Evolutionary conservation across 108 stramenopile species (phyloP).

Genomic region (Skeletonema grethae): DNA sequence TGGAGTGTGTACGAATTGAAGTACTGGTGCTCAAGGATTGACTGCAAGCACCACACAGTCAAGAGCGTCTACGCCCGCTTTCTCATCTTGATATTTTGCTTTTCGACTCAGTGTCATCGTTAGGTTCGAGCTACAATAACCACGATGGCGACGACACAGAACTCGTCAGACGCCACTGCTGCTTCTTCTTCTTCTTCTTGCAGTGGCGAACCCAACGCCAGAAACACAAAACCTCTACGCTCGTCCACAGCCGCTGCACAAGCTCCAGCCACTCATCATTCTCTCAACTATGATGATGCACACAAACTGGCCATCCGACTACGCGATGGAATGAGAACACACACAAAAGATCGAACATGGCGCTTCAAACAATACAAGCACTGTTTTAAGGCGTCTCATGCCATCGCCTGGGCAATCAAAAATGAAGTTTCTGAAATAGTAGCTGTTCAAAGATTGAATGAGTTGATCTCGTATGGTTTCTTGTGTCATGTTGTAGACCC

Average conservation of each 20-base stretch:
- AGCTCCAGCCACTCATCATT: neutral
- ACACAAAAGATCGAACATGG: constrained; percentile 46
- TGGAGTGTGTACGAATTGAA: too few relatives aligned
- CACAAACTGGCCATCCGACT: constrained; percentile 21
- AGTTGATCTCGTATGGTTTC: constrained; percentile 33
- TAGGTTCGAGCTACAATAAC: too few relatives aligned
- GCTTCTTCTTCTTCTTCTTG: too few relatives aligned
- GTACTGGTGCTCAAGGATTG: too few relatives aligned
- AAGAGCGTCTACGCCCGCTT: too few relatives aligned
- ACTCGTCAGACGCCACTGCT: too few relatives aligned
- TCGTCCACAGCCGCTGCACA: too few relatives aligned
- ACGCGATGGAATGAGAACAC: constrained; percentile 17
- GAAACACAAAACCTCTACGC: neutral
- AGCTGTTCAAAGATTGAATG: constrained; percentile 38
- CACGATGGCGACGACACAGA: too few relatives aligned
- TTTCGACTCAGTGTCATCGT: too few relatives aligned
- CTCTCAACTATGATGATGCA: constrained; percentile 20
- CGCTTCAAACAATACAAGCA: constrained; percentile 40
- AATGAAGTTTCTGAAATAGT: constrained; percentile 10
- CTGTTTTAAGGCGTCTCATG: constrained; percentile 44
- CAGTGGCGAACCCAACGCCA: too few relatives aligned
- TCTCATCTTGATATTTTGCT: too few relatives aligned
- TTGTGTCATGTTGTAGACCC: constrained; percentile 43
- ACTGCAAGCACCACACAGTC: too few relatives aligned
- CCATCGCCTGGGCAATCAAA: constrained; percentile 29